Evolutionary conservation across 495 filamentous ascomycete species (phyloP).

Genomic region (Jackrogersella multiformis): DNA sequence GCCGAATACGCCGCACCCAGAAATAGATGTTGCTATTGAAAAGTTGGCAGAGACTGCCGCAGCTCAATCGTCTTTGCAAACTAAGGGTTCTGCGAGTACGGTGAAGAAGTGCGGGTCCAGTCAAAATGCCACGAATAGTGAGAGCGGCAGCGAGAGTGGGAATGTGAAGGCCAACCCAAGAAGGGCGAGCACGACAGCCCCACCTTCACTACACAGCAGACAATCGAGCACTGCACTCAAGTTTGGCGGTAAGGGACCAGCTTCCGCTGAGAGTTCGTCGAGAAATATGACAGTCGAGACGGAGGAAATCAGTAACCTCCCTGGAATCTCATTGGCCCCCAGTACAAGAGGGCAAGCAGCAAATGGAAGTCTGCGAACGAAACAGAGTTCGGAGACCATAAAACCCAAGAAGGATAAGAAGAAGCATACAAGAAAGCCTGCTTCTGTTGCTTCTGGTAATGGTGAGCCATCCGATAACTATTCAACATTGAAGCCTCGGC

Average conservation of each 20-base stretch:
- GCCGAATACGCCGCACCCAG: conserved; percentile 72
- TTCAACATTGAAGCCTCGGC: conserved; percentile 43
- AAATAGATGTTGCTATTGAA: conserved; percentile 52
- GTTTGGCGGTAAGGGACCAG: conserved; percentile 59
- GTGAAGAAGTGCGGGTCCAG: conserved; percentile 48
- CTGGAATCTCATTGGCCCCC: conserved; percentile 82
- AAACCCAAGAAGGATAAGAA: conserved; percentile 92
- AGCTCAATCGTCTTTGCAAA: conserved; percentile 50
- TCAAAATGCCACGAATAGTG: conserved; percentile 53
- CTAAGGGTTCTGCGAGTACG: conserved; percentile 46
- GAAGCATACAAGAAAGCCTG: conserved; percentile 78
- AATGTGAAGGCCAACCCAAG: conserved; percentile 50
- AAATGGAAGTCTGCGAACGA: conserved; percentile 80
- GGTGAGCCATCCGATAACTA: conserved; percentile 64
- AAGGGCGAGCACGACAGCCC: conserved; percentile 45
- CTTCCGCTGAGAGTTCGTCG: conserved; percentile 74
- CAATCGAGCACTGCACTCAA: conserved; percentile 57
- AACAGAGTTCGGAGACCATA: conserved; percentile 92
- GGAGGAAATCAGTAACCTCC: conserved; percentile 91
- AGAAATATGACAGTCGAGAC: conserved; percentile 98
- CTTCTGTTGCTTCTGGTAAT: conserved; percentile 73
- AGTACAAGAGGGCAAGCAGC: conserved; percentile 70
- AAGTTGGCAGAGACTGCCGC: conserved; percentile 60
- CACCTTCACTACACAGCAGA: conserved; percentile 52
- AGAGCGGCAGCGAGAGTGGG: conserved; percentile 71